Evolutionary conservation across 2,329 filamentous ascomycete genomes (phyloP), one percentile per base, ranked within the genome.

Genomic region (Blumeria graminis): DNA sequence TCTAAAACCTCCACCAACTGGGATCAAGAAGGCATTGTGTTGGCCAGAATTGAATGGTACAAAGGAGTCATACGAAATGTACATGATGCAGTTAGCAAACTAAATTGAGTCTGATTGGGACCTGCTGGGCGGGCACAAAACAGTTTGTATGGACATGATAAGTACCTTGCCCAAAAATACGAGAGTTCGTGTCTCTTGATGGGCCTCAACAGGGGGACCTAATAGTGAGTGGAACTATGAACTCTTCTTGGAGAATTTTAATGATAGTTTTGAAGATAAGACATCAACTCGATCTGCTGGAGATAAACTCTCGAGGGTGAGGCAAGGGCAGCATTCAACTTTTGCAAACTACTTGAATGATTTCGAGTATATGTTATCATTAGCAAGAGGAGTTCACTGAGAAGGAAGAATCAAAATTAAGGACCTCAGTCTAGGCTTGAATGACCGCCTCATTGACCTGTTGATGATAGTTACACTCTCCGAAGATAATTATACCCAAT

Each of bases 361-460:
- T 36, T 53, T 35, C 13, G 50, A 53, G 33, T 51, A 33, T 5
- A 51, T 51, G 11, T 33, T 51, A 11, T 18, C 18, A 14, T 28
- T 8, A 16, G 22, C 50, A 8, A 53, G 36, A 22, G 50, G 13
- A 1, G 6, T 53, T 4, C 35, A 53, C 18, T 53, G 28, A 28
- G 50, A 53, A 35, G 33, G 33, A 16, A 8, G 50, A 10, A 13
- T 53, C 10, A 53, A 51, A 53, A 16, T 35, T 2, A 53, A 53
- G 10, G 32, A 53, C 13, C 10, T 36, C 10, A 53, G 13, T 38
- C n/a, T 36, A 1, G 18, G 11, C 18, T 16, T 53, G 18, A 53
- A 53, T 18, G 28, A 53, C 7, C 50, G 50, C 33, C 50, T 53
- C n/a, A 56, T 39, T 1, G 62, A 62, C 9, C 16, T 28, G 22